Percentiles rank a stretch among this genome's conserved stretches.
Conservation (phyloP, 2,329 filamentous ascomycete genomes). For the Fusarium virguliforme region DNA sequence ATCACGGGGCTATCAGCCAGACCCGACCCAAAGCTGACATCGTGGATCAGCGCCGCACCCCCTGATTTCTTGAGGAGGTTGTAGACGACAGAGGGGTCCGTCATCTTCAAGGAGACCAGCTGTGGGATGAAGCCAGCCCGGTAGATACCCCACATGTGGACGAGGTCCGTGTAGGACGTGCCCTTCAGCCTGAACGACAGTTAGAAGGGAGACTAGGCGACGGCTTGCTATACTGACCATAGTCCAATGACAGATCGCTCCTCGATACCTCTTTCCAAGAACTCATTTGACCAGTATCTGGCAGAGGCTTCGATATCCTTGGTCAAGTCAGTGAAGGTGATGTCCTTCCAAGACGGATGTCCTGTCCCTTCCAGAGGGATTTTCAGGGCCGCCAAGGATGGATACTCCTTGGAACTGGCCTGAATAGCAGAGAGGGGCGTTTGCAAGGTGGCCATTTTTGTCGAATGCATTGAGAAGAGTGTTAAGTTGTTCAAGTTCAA, state of each 20-base stretch:
- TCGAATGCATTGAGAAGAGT: neutral
- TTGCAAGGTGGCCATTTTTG: neutral
- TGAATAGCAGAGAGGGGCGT: constrained; percentile 21
- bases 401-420: constrained; percentile 7
- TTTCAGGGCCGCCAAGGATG: constrained; percentile 33
- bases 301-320: constrained; percentile 30
- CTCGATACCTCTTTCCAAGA: neutral
- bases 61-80: constrained; percentile 28
- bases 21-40: constrained; percentile 7
- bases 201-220: neutral
- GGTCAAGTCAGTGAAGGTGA: constrained; percentile 31
- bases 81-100: constrained; percentile 35
- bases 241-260: constrained; percentile 39
- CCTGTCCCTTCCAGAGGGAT: neutral
- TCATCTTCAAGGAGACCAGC: constrained; percentile 39
- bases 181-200: constrained; percentile 35
- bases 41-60: constrained; percentile 36
- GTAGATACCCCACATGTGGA: constrained; percentile 39
- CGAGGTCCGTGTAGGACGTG: constrained; percentile 28
- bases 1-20: constrained; percentile 25
- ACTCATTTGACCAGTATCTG: constrained; percentile 30
- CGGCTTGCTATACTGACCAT: constrained; percentile 18
- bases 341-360: constrained; percentile 21
- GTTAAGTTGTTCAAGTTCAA: neutral
- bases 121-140: constrained; percentile 47